A percentile compares a stretch with the other conserved stretches of the same genome.
Conservation (phyloP, 75 land plant species). For the Sequoia sempervirens region DNA sequence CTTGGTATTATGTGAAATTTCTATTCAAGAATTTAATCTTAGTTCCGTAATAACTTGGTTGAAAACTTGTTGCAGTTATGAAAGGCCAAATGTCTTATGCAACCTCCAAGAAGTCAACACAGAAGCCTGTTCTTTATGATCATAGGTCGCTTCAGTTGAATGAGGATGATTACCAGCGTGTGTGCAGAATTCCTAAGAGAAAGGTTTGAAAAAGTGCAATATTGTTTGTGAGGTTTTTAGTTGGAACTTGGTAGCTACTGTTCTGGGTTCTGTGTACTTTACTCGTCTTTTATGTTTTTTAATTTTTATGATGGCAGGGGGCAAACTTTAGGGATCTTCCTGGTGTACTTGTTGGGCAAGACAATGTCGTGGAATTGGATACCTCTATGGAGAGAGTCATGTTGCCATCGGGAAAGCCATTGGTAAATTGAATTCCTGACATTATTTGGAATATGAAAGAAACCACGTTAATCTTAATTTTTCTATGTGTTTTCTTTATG, state of each 20-base stretch:
- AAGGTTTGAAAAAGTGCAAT: conserved; percentile 41
- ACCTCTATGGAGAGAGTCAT: conserved; percentile 40
- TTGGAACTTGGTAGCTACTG: not conserved
- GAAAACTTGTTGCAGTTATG: conserved; percentile 7
- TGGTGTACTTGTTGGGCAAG: conserved; percentile 52
- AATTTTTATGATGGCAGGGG: conserved; percentile 40
- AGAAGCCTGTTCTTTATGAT: conserved; percentile 48
- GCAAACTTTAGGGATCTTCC: conserved; percentile 82
- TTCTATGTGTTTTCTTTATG: not conserved
- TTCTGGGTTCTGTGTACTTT: not conserved
- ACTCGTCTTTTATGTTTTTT: not conserved
- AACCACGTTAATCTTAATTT: not conserved
- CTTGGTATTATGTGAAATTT: not conserved
- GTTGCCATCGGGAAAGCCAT: conserved; percentile 71
- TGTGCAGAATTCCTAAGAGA: conserved; percentile 59
- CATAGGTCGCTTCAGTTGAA: conserved; percentile 67
- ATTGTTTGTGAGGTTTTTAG: not conserved
- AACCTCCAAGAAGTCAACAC: conserved; percentile 5
- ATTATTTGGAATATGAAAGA: not conserved
- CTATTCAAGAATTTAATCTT: not conserved
- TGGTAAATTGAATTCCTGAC: conserved; percentile 39
- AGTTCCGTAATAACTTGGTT: not conserved
- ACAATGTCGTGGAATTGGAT: conserved; percentile 55
- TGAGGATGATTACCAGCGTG: conserved; percentile 69
- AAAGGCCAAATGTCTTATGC: conserved; percentile 8